Base-by-base conservation (phyloP, 306 rosid species). In the Cicer cuneatum region DNA sequence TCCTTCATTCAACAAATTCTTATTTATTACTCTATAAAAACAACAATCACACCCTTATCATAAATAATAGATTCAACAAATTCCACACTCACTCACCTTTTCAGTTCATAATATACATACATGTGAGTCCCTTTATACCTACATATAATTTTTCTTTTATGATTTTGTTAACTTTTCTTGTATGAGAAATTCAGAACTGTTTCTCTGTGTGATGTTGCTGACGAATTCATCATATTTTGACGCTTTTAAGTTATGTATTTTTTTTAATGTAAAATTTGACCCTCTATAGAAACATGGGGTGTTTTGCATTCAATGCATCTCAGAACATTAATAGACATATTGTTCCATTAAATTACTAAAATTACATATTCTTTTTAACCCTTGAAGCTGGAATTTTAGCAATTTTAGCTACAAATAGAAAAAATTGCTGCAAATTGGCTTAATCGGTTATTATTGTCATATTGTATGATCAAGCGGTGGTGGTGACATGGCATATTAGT, bases 381-480 rank as follows among this genome's bases (percentile, higher is more conserved):
- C 58, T 11, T 29, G 43, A 69, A 24, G 13, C 45, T 37, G 1
- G 18, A n/a, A 35, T 37, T 59, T 35, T 7, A 33, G 39, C 9
- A 11, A 29, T 1, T 59, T 33, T 59, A 37, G 66, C 42, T 33
- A 18, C 19, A 42, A 53, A 67, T 73, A 6, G 41, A 29, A 29
- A 29, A 29, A 29, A 29, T 29, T 4, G 33, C 33, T 59, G 42
- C 19, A 42, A 53, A 67, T 73, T 4, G 41, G n/a, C n/a, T n/a
- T n/a, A n/a, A n/a, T 75, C 68, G 42, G 69, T 65, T 37, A 8
- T 29, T 49, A 5, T 76, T 60, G 87, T 59, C 80, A 72, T 49
- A 52, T 59, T 83, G 21, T 66, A 45, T 67, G 71, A 66, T 46
- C 48, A 76, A 66, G 60, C 74, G 77, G 76, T 80, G 74, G 14